A percentile compares a stretch with the other conserved stretches of the same genome.
These are phyloP conservation scores for Rhodotorula sp. DNA, from an alignment of 1,284 basidiomycete species.

Conservation along the genomic window DNA sequence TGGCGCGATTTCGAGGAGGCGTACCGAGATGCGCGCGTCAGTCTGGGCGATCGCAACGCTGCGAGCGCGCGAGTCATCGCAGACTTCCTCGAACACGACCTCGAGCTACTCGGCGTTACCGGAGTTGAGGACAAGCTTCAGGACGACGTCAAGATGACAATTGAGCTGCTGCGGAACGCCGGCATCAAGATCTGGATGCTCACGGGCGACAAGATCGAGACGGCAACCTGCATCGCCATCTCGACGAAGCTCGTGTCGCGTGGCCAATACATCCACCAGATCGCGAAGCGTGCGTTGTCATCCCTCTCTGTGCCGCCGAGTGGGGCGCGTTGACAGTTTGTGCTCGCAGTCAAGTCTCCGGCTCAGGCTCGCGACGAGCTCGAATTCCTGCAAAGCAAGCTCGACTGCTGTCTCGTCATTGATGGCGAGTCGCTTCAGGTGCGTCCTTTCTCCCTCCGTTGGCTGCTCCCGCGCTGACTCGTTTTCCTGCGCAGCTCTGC, in stretches of 20 bases:
- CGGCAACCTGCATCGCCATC: slow-evolving; percentile 96
- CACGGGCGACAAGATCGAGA: slow-evolving; percentile 99
- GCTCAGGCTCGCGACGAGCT: slow-evolving; percentile 82
- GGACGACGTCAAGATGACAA: slow-evolving; percentile 89
- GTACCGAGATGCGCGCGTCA: slow-evolving; percentile 76
- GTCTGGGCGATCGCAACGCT: slow-evolving; percentile 73
- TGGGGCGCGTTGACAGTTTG: neutral
- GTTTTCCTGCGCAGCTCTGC: slow-evolving; percentile 62
- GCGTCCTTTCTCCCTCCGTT: neutral
- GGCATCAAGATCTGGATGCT: slow-evolving; percentile 99
- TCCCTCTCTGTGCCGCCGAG: slow-evolving; percentile 4
- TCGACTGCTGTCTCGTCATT: slow-evolving; percentile 96
- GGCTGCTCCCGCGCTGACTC: too few relatives aligned
- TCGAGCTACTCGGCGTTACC: slow-evolving; percentile 89
- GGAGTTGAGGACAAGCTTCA: slow-evolving; percentile 99
- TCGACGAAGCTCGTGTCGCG: slow-evolving; percentile 93
- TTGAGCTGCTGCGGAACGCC: slow-evolving; percentile 90
- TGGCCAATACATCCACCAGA: slow-evolving; percentile 96
- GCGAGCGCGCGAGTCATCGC: slow-evolving; percentile 71
- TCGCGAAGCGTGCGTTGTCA: slow-evolving; percentile 75
- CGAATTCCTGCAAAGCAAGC: slow-evolving; percentile 91
- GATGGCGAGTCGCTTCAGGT: slow-evolving; percentile 97
- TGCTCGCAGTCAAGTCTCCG: slow-evolving; percentile 66
- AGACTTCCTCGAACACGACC: slow-evolving; percentile 77
- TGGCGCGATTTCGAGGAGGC: slow-evolving; percentile 72